A percentile compares a stretch with the other conserved stretches of the same genome.
phyloP scores from a whole-genome alignment of 2,329 filamentous ascomycete genomes.

The Dactylellina sp. region DNA sequence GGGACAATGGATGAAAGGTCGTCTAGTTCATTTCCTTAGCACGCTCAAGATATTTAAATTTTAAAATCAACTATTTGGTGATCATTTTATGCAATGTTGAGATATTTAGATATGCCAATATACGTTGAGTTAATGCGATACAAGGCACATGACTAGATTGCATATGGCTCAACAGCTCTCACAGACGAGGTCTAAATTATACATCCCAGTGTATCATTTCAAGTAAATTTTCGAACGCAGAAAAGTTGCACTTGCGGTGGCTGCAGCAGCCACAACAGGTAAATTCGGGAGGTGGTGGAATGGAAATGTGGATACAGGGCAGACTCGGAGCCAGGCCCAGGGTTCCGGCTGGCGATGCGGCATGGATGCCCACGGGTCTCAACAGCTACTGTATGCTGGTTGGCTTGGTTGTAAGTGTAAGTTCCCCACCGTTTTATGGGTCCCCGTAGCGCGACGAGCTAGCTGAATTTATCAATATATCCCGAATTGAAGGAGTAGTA shows the following conservation, averaged over 20 bases:
- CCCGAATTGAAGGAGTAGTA: neutral
- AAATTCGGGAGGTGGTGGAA: conserved; percentile 20
- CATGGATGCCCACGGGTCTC: conserved; percentile 32
- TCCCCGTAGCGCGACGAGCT: neutral
- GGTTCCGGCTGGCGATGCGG: conserved; percentile 50
- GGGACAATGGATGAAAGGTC: too few species aligned
- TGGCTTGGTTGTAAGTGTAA: neutral
- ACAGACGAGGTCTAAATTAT: too few species aligned
- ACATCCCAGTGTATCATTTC: too few species aligned
- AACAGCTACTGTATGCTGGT: neutral
- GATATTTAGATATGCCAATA: too few species aligned
- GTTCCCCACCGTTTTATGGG: neutral
- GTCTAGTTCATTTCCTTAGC: neutral
- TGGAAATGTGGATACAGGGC: conserved; percentile 20
- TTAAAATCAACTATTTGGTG: neutral
- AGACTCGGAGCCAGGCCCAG: too few species aligned
- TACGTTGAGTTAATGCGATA: too few species aligned
- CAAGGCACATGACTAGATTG: too few species aligned
- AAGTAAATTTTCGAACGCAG: too few species aligned
- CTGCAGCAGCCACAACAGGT: conserved; percentile 3
- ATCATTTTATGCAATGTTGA: neutral
- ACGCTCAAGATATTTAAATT: neutral
- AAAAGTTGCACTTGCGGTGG: too few species aligned
- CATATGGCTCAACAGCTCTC: too few species aligned
- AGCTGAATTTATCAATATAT: conserved; percentile 22